A percentile compares a stretch with the other conserved stretches of the same genome.
phyloP scores from a whole-genome alignment of 2,329 filamentous ascomycete genomes.

The Seiridium unicorne region DNA sequence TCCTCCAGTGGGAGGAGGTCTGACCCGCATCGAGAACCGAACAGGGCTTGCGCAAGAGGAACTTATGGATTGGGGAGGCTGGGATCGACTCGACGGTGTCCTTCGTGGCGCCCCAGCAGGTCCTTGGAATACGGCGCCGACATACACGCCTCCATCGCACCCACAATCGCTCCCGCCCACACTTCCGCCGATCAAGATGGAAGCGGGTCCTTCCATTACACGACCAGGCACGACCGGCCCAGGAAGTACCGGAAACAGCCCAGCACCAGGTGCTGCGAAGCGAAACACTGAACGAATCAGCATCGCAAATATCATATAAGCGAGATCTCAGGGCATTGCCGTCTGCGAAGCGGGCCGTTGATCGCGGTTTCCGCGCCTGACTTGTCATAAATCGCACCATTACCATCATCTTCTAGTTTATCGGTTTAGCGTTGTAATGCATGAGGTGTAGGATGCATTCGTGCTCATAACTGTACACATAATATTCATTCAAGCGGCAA shows the following conservation, averaged over 20 bases:
- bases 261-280: constrained; percentile 28
- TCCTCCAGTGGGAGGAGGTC: constrained; percentile 30
- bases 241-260: constrained; percentile 29
- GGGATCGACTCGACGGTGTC: constrained; percentile 69
- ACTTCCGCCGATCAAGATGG: constrained; percentile 30
- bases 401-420: neutral
- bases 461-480: neutral
- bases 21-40: constrained; percentile 45
- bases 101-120: constrained; percentile 41
- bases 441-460: constrained; percentile 1
- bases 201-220: constrained; percentile 21
- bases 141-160: constrained; percentile 17
- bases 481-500: neutral
- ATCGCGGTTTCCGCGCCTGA: neutral
- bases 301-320: constrained; percentile 43
- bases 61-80: constrained; percentile 73
- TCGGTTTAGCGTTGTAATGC: neutral
- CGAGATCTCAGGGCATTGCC: neutral
- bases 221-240: constrained; percentile 17
- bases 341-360: too few relatives aligned
- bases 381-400: neutral
- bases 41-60: constrained; percentile 56
- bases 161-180: constrained; percentile 27
- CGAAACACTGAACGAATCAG: constrained; percentile 43
- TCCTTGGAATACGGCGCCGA: constrained; percentile 22